These are phyloP conservation scores for Penicillium argentinense DNA, from an alignment of 495 filamentous ascomycete species.

Conservation along the genomic window DNA sequence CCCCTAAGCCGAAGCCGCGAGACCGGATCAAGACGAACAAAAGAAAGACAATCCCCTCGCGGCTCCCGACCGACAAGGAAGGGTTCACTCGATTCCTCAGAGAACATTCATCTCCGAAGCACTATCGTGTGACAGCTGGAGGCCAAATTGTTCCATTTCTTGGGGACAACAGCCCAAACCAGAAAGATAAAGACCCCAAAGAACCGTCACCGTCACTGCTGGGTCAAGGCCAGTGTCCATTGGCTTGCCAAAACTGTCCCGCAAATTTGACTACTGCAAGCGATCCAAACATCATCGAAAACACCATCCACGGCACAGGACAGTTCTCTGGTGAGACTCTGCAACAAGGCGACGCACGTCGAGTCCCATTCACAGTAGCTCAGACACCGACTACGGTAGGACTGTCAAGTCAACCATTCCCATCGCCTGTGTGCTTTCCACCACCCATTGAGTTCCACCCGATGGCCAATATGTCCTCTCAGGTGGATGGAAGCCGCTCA, in stretches of 20 bases:
- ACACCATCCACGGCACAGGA: neutral
- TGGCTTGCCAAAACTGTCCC: neutral
- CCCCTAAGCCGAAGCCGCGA: neutral
- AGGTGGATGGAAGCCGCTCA: neutral
- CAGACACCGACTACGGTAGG: neutral
- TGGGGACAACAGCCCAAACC: conserved; percentile 31
- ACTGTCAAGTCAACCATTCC: neutral
- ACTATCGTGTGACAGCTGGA: conserved; percentile 63
- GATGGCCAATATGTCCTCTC: neutral
- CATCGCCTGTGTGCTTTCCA: neutral
- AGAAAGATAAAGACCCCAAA: neutral
- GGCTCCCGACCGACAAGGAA: conserved; percentile 27
- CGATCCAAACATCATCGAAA: neutral
- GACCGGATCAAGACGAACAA: conserved; percentile 11
- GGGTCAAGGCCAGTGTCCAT: neutral
- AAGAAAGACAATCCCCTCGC: conserved; percentile 22
- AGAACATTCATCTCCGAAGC: conserved; percentile 58
- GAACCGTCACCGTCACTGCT: neutral
- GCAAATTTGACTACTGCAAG: neutral
- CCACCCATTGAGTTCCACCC: neutral
- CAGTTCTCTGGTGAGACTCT: neutral
- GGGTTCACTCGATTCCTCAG: conserved; percentile 56
- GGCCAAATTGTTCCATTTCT: conserved; percentile 64
- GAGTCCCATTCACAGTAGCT: neutral
- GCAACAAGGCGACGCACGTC: neutral